Evolutionary conservation across 2,329 filamentous ascomycete genomes (phyloP).

Genomic region (Cytospora leucostoma): DNA sequence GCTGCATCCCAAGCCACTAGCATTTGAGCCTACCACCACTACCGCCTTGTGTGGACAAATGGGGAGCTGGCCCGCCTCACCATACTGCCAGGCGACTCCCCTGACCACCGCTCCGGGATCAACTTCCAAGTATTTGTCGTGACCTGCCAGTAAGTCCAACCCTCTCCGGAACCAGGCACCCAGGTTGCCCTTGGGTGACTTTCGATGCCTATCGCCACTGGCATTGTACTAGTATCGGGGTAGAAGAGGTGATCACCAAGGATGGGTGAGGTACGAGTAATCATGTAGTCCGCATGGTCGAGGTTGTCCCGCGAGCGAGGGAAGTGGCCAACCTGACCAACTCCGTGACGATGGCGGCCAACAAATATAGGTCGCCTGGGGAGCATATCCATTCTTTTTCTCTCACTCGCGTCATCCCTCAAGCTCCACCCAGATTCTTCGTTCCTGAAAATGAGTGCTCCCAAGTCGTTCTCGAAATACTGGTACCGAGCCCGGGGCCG

Average conservation of each 20-base stretch:
- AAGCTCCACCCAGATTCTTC: constrained; percentile 5
- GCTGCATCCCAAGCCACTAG: constrained; percentile 8
- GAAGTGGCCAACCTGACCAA: constrained; percentile 4
- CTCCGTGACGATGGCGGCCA: constrained; percentile 8
- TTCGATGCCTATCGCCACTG: background rate
- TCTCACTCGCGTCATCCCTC: constrained; percentile 4
- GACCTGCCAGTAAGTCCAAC: background rate
- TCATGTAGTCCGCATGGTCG: constrained; percentile 1
- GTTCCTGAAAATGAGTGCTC: constrained; percentile 15
- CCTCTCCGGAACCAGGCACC: constrained; percentile 9
- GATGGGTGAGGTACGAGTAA: background rate
- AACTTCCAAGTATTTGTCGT: constrained; percentile 7
- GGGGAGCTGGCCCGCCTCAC: constrained; percentile 15
- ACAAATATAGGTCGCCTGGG: constrained; percentile 15
- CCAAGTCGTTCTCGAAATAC: constrained; percentile 7
- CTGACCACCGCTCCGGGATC: constrained; percentile 16
- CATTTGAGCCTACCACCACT: background rate
- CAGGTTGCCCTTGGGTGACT: background rate
- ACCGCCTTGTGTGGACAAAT: constrained; percentile 15
- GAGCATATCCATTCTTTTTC: background rate
- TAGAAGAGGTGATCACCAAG: background rate
- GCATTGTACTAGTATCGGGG: background rate
- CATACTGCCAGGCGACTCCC: constrained; percentile 11
- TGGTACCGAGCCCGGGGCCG: constrained; percentile 14
- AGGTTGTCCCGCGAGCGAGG: background rate